Evolutionary conservation across 1,284 basidiomycete genomes (phyloP).

Genomic region (Ceratobasidium sp.): DNA sequence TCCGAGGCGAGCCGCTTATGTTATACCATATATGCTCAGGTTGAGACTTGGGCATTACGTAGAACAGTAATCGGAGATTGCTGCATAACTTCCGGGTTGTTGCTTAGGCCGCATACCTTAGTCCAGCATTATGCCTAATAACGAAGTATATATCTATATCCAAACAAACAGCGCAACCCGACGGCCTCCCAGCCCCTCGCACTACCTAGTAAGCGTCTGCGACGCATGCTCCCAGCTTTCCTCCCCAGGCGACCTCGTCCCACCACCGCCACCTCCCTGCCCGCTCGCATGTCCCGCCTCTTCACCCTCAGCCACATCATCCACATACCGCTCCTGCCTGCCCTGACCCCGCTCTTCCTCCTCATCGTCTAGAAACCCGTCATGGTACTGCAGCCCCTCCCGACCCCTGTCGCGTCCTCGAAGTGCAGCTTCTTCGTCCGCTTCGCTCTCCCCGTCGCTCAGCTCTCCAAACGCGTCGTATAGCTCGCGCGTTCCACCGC

Average conservation of each 20-base stretch:
- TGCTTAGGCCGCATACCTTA: no score
- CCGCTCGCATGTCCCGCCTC: slow-evolving; percentile 7
- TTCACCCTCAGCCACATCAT: slow-evolving; percentile 53
- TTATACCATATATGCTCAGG: no score
- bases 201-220: slow-evolving; percentile 37
- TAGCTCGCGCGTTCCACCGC: slow-evolving; percentile 78
- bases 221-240: slow-evolving; percentile 77
- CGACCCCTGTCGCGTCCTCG: slow-evolving; percentile 22
- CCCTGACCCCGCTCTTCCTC: slow-evolving; percentile 67
- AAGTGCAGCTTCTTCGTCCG: slow-evolving; percentile 50
- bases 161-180: not conserved
- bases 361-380: slow-evolving; percentile 55
- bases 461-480: slow-evolving; percentile 94
- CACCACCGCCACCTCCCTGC: slow-evolving; percentile 37
- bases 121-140: not conserved
- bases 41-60: no score
- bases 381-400: slow-evolving; percentile 50
- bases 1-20: no score
- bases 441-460: slow-evolving; percentile 66
- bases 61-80: no score
- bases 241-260: slow-evolving; percentile 43
- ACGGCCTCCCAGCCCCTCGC: no score
- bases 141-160: not conserved
- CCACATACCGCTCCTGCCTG: slow-evolving; percentile 67
- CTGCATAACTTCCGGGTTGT: no score